phyloP scores from a whole-genome alignment of 768 basidiomycete species.

The Cystofilobasidium macerans region DNA sequence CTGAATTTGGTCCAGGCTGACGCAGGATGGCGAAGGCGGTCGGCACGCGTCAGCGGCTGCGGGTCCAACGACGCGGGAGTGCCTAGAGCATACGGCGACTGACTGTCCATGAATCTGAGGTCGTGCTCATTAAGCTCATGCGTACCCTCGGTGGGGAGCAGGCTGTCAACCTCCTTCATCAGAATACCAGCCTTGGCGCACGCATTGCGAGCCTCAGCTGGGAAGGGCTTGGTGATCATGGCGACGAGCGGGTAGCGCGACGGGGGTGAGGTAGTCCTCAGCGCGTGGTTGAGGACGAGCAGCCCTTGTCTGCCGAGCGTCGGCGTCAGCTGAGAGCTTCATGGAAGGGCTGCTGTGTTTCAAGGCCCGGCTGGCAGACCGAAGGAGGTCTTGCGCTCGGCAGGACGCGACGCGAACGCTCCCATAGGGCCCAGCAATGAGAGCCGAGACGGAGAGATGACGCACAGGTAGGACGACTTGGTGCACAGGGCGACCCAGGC shows the following conservation, averaged over 20 bases:
- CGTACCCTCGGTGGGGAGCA: conserved; percentile 21
- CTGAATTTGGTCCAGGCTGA: conserved; percentile 25
- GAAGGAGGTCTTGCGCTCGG: too few relatives aligned
- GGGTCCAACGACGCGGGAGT: not conserved
- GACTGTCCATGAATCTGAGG: conserved; percentile 20
- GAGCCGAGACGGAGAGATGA: not conserved
- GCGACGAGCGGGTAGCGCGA: conserved; percentile 24
- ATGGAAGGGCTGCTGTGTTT: too few relatives aligned
- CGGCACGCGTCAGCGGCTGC: not conserved
- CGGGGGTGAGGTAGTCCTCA: conserved; percentile 17
- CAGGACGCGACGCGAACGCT: too few relatives aligned
- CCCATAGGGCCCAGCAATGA: too few relatives aligned
- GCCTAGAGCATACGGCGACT: not conserved
- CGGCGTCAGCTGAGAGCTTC: too few relatives aligned
- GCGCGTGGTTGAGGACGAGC: conserved; percentile 22
- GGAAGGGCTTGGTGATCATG: conserved; percentile 25
- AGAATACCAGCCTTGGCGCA: conserved; percentile 19
- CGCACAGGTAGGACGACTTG: conserved; percentile 25
- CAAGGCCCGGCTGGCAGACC: too few relatives aligned
- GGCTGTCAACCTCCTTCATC: conserved; percentile 25
- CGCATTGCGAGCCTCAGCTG: conserved; percentile 13
- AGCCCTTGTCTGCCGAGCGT: conserved; percentile 16
- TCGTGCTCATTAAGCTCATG: conserved; percentile 21
- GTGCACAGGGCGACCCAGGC: conserved; percentile 27
- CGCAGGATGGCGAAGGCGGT: not conserved